Conservation (phyloP, 2,329 filamentous ascomycete species). For the Colletotrichum cordylinicola region DNA sequence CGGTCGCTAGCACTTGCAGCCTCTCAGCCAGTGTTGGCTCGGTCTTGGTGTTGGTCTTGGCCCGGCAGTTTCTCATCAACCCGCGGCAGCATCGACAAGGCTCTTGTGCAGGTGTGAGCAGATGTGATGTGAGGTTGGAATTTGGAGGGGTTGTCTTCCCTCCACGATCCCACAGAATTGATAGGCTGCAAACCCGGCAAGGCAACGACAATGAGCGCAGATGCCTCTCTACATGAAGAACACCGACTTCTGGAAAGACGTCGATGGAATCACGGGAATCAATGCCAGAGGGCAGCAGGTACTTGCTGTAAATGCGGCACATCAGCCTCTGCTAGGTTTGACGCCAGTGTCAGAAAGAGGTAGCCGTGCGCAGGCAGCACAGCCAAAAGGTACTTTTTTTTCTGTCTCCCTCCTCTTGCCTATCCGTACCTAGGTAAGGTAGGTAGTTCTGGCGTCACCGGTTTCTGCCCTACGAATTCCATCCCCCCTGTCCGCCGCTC, state of each 20-base stretch:
- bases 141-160: neutral
- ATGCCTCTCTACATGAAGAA: neutral
- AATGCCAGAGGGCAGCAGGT: neutral
- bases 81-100: neutral
- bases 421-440: too few species aligned
- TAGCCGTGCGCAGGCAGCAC: slow-evolving; percentile 16
- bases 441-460: neutral
- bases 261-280: neutral
- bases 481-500: neutral
- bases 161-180: neutral
- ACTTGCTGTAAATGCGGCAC: neutral
- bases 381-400: neutral
- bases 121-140: neutral
- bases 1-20: neutral
- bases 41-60: neutral
- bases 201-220: neutral
- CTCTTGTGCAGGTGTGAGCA: neutral
- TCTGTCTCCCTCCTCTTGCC: neutral
- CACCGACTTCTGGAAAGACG: neutral
- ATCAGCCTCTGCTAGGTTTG: slow-evolving; percentile 2
- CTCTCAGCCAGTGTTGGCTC: neutral
- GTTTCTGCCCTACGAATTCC: neutral
- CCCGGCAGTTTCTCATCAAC: neutral
- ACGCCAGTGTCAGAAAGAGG: slow-evolving; percentile 17
- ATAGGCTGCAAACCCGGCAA: neutral